These are phyloP conservation scores for Stagonosporopsis cucurbitacearum DNA, from an alignment of 2,329 filamentous ascomycete species.

Conservation along the genomic window DNA sequence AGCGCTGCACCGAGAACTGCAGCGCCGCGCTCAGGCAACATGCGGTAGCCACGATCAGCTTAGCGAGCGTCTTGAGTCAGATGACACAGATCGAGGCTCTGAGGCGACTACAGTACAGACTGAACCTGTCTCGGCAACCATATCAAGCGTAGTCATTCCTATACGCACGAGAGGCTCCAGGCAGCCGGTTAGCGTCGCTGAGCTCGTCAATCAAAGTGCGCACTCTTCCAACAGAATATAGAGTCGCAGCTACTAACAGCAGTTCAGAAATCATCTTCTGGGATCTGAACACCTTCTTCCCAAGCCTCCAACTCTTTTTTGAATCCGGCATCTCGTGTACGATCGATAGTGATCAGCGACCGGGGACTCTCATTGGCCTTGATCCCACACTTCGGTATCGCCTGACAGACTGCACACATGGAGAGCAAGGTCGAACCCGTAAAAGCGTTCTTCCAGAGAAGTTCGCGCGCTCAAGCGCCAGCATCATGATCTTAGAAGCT, in stretches of 20 bases:
- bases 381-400: slow-evolving; percentile 36
- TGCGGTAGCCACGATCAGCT: slow-evolving; percentile 25
- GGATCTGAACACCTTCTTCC: slow-evolving; percentile 40
- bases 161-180: slow-evolving; percentile 22
- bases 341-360: slow-evolving; percentile 27
- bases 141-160: slow-evolving; percentile 5
- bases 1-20: slow-evolving; percentile 26
- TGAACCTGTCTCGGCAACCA: background rate
- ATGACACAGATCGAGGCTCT: slow-evolving; percentile 28
- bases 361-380: slow-evolving; percentile 28
- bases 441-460: slow-evolving; percentile 27
- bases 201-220: slow-evolving; percentile 33
- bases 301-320: slow-evolving; percentile 40
- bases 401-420: slow-evolving; percentile 36
- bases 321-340: slow-evolving; percentile 37
- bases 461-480: slow-evolving; percentile 9
- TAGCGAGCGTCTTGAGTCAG: slow-evolving; percentile 27
- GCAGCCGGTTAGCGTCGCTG: slow-evolving; percentile 6
- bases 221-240: background rate
- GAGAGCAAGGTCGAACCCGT: slow-evolving; percentile 32
- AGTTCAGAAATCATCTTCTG: slow-evolving; percentile 33
- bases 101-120: slow-evolving; percentile 32
- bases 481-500: slow-evolving; percentile 31
- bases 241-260: background rate
- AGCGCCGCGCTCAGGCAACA: slow-evolving; percentile 21